Evolutionary conservation across 1,284 basidiomycete species (phyloP).

Genomic region (Ganoderma lucidum): DNA sequence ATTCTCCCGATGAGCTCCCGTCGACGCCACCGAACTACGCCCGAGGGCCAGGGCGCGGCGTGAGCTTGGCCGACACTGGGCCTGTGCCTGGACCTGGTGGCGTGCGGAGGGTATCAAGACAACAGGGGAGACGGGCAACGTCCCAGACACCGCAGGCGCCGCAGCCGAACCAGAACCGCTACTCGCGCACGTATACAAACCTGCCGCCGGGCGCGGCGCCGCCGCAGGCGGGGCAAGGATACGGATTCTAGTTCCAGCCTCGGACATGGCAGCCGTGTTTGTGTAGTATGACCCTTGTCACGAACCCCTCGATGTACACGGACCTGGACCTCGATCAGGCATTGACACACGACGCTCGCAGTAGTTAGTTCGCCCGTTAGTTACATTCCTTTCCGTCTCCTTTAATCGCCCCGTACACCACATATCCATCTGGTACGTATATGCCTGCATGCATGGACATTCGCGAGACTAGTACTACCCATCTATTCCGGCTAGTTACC

Average conservation of each 20-base stretch:
- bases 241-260: slow-evolving; percentile 34
- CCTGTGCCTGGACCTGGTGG: slow-evolving; percentile 81
- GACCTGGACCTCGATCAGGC: slow-evolving; percentile 31
- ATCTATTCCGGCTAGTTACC: slow-evolving; percentile 2
- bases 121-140: slow-evolving; percentile 55
- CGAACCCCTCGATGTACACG: slow-evolving; percentile 30
- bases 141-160: slow-evolving; percentile 65
- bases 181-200: slow-evolving; percentile 60
- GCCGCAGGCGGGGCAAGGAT: slow-evolving; percentile 55
- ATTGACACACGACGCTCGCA: slow-evolving; percentile 2
- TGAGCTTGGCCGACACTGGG: slow-evolving; percentile 81
- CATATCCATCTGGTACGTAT: background rate
- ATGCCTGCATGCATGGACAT: slow-evolving; percentile 8
- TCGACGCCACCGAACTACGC: slow-evolving; percentile 29
- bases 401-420: background rate
- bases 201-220: slow-evolving; percentile 81
- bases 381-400: slow-evolving; percentile 13
- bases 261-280: background rate
- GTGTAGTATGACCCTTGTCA: slow-evolving; percentile 26
- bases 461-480: slow-evolving; percentile 1
- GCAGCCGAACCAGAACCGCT: slow-evolving; percentile 69
- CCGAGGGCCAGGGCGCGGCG: slow-evolving; percentile 54
- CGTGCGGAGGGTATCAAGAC: slow-evolving; percentile 75
- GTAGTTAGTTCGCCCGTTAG: slow-evolving; percentile 21
- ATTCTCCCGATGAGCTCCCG: slow-evolving; percentile 46